Conservation (phyloP, 345 rosid species). For the Salix caprea region DNA sequence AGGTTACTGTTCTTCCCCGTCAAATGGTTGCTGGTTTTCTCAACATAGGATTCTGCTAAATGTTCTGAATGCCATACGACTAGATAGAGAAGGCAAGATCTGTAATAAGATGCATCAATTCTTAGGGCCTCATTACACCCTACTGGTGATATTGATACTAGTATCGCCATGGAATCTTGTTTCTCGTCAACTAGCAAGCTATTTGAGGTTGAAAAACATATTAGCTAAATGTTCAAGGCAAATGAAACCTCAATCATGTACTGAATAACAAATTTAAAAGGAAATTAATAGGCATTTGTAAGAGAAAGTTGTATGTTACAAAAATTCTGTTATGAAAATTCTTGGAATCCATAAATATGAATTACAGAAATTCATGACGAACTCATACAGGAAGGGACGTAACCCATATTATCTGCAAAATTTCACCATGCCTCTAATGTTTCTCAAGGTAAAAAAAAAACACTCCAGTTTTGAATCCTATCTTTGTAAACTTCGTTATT, state of each 20-base stretch:
- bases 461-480: conserved; percentile 6
- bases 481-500: conserved; percentile 7
- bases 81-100: not conserved
- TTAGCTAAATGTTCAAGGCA: not conserved
- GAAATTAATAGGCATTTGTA: not conserved
- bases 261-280: not conserved
- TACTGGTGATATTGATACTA: not conserved
- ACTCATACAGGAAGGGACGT: not conserved
- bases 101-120: not conserved
- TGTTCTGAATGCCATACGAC: not conserved
- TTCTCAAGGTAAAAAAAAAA: not conserved
- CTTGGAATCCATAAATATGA: not conserved
- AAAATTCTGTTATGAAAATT: not conserved
- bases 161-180: not conserved
- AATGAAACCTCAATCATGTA: not conserved
- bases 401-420: not conserved
- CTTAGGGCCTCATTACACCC: not conserved
- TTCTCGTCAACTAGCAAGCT: not conserved
- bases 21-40: not conserved
- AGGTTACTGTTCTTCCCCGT: not conserved
- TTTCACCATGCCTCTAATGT: conserved; percentile 7
- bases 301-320: not conserved
- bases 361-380: conserved; percentile 5
- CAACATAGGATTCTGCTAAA: not conserved
- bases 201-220: no score